Evolutionary conservation across 192 early-diverging fungal species (phyloP).

Genomic region (Podila epigama): DNA sequence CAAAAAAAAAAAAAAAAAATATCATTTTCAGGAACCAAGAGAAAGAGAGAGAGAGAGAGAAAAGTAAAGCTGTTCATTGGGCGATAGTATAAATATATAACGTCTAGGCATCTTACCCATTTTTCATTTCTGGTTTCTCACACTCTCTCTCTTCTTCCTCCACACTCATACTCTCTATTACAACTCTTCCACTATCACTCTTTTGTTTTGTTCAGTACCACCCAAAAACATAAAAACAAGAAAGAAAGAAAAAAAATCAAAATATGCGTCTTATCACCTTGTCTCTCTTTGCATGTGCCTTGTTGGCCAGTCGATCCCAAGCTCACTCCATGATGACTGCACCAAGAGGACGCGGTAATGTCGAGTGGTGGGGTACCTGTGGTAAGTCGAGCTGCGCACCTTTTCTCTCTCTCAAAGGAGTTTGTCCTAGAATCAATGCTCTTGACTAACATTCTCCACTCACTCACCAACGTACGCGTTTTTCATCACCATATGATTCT

Average conservation of each 20-base stretch:
- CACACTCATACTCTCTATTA: neutral
- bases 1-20: neutral
- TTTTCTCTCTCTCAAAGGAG: neutral
- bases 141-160: neutral
- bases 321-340: constrained; percentile 49
- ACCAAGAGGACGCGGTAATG: constrained; percentile 31
- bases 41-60: neutral
- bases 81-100: neutral
- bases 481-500: no score
- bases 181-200: neutral
- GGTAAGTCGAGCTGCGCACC: constrained; percentile 1
- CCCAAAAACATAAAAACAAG: neutral
- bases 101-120: neutral
- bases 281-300: constrained; percentile 1
- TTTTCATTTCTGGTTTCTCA: neutral
- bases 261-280: constrained; percentile 1
- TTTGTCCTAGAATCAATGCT: neutral
- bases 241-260: no score
- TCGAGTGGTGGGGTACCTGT: constrained; percentile 45
- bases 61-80: neutral
- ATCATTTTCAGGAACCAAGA: neutral
- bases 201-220: neutral
- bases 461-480: neutral
- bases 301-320: constrained; percentile 7
- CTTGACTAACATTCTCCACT: neutral